Evolutionary conservation across 2,329 filamentous ascomycete species (phyloP).

Genomic region (Pseudogymnoascus sp.): DNA sequence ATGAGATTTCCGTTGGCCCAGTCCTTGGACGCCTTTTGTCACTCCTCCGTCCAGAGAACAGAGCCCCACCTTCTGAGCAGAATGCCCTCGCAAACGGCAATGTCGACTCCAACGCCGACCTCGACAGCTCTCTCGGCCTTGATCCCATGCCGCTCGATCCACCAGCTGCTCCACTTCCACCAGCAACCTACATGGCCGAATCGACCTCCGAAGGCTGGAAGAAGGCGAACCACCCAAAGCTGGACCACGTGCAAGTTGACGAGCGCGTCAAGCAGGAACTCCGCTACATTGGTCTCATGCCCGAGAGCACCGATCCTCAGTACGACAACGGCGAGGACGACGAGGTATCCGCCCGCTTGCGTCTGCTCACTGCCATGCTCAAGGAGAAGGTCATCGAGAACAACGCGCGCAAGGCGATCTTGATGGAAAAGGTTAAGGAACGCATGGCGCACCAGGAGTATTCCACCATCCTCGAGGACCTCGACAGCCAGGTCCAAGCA

Average conservation of each 20-base stretch:
- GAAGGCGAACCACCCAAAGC: slow-evolving; percentile 62
- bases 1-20: slow-evolving; percentile 81
- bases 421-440: slow-evolving; percentile 82
- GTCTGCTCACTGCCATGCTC: slow-evolving; percentile 73
- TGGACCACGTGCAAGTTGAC: slow-evolving; percentile 81
- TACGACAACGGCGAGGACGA: slow-evolving; percentile 90
- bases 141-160: slow-evolving; percentile 18
- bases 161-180: slow-evolving; percentile 36
- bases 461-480: slow-evolving; percentile 89
- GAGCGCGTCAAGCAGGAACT: slow-evolving; percentile 88
- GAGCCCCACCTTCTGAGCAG: slow-evolving; percentile 46
- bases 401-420: slow-evolving; percentile 77
- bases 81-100: slow-evolving; percentile 45
- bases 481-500: slow-evolving; percentile 88
- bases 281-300: slow-evolving; percentile 79
- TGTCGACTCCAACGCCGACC: slow-evolving; percentile 40
- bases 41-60: slow-evolving; percentile 69
- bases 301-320: slow-evolving; percentile 58
- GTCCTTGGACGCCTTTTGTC: slow-evolving; percentile 74
- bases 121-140: slow-evolving; percentile 33
- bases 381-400: slow-evolving; percentile 80
- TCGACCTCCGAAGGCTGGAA: slow-evolving; percentile 70
- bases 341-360: slow-evolving; percentile 82
- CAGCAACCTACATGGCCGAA: slow-evolving; percentile 73
- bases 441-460: slow-evolving; percentile 96